Evolutionary conservation across 1,139 yeast species (phyloP), one percentile per base, ranked within the genome.

Genomic region (Pichia sp.): DNA sequence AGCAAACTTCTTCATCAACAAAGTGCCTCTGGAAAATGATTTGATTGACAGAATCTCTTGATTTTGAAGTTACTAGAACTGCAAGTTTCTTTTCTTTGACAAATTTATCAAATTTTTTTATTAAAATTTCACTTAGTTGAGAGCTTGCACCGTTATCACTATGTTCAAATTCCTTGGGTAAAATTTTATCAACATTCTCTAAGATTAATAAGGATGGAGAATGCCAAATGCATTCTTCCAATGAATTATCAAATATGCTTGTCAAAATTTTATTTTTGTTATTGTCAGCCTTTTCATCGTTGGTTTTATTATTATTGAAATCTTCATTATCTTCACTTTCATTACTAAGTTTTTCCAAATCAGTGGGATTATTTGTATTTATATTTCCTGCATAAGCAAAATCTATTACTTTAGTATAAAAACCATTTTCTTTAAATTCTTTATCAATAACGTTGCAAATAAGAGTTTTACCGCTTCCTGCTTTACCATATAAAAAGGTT

Each of bases 381-480:
- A n/a, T n/a, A n/a, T n/a, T n/a, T n/a, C n/a, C n/a, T n/a, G n/a
- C n/a, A n/a, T 43, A 37, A 24, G 46, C 48, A 39, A 51, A 52
- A 36, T 53, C 49, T 22, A 52, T 37, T 1, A 22, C 8, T 32
- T 48, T 71, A 23, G 67, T 58, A 51, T 71, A 74, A 41, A 65
- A 67, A 5, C 80, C 78, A 35, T 66, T 59, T 6, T 59, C 51
- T 2, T 33, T 27, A 20, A 84, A 61, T 6, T 58, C 57, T 3
- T 63, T 51, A 0, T 71, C 59, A 2, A 85, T 59, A 30, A 71
- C 66, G 6, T 69, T 64, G 20, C 80, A 60, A 0, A 82, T 56
- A 2, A 78, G 66, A 0, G 92, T 67, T 60, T 90, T 90, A 1
- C 97, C 97, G 51, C 87, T 74, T 0, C 96, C 97, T 0, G 87